Percentiles rank a stretch among this genome's conserved stretches.
Evolutionary conservation across 306 rosid species (phyloP).

Genomic region (Prinsepia uniflora): DNA sequence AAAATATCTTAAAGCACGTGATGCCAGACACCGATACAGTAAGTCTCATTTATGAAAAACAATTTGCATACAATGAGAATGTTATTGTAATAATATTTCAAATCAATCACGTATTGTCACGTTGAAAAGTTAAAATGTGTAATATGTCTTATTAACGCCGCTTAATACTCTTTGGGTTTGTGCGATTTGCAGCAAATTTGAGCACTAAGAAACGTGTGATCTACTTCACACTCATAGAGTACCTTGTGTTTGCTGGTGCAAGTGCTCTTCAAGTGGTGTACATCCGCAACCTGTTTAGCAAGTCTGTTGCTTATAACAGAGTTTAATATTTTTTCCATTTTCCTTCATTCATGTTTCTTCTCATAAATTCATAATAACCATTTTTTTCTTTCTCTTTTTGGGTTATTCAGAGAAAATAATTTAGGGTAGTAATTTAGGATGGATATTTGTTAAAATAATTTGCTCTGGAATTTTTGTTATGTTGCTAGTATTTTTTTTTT

Average conservation of each 20-base stretch:
- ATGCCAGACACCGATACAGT: slow-evolving; percentile 16
- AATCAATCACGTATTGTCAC: too few species aligned
- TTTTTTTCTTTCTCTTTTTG: neutral
- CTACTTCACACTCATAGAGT: slow-evolving; percentile 19
- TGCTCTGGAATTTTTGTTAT: too few species aligned
- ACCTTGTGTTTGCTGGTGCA: slow-evolving; percentile 14
- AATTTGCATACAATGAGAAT: too few species aligned
- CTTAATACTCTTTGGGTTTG: neutral
- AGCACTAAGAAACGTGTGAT: slow-evolving; percentile 18
- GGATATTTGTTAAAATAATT: too few species aligned
- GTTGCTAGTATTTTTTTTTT: too few species aligned
- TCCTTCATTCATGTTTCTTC: neutral
- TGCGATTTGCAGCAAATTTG: slow-evolving; percentile 5
- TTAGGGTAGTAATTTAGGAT: too few species aligned
- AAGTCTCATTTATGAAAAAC: neutral
- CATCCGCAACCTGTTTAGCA: slow-evolving; percentile 19
- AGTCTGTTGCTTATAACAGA: slow-evolving; percentile 8
- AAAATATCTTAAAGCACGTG: slow-evolving; percentile 10
- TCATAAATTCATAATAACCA: neutral
- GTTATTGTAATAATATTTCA: too few species aligned
- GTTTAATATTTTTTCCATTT: slow-evolving; percentile 9
- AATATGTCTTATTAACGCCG: neutral
- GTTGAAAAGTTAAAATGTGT: neutral
- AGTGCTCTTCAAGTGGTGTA: slow-evolving; percentile 22
- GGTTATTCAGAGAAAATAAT: neutral